Evolutionary conservation across 805 yeast species (phyloP).

Genomic region (Candida tammaniensis): DNA sequence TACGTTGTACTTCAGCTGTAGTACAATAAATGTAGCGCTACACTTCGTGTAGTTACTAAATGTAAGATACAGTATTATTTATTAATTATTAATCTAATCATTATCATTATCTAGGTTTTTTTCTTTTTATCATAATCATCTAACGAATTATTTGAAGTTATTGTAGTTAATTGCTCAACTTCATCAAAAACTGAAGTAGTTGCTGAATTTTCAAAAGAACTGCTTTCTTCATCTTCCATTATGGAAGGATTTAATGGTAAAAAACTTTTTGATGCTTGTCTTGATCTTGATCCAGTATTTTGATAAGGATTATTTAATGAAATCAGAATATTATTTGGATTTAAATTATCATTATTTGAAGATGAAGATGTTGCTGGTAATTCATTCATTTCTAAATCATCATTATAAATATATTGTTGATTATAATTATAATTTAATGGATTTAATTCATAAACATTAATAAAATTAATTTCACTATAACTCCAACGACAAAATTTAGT

Average conservation of each 20-base stretch:
- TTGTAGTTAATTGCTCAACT: constrained; percentile 25
- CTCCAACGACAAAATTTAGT: constrained; percentile 68
- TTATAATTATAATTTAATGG: constrained; percentile 24
- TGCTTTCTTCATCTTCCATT: constrained; percentile 17
- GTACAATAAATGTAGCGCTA: too few species aligned
- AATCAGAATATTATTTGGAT: constrained; percentile 1
- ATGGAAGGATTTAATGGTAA: constrained; percentile 14
- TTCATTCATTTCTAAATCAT: constrained; percentile 10
- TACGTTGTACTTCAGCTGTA: too few species aligned
- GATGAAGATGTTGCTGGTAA: constrained; percentile 6
- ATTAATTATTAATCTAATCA: neutral
- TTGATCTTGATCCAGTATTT: constrained; percentile 20
- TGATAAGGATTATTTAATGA: constrained; percentile 13
- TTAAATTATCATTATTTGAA: neutral
- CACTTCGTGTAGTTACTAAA: too few species aligned
- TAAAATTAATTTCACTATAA: constrained; percentile 37
- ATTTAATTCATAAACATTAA: constrained; percentile 25
- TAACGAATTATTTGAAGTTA: constrained; percentile 34
- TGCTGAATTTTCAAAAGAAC: constrained; percentile 33
- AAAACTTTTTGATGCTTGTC: constrained; percentile 24
- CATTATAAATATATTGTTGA: constrained; percentile 13
- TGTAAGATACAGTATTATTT: constrained; percentile 2
- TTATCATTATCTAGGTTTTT: constrained; percentile 1
- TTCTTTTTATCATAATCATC: constrained; percentile 16
- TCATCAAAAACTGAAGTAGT: constrained; percentile 40